phyloP scores from a whole-genome alignment of 2,329 filamentous ascomycete species.

The Tolypocladium sp. region DNA sequence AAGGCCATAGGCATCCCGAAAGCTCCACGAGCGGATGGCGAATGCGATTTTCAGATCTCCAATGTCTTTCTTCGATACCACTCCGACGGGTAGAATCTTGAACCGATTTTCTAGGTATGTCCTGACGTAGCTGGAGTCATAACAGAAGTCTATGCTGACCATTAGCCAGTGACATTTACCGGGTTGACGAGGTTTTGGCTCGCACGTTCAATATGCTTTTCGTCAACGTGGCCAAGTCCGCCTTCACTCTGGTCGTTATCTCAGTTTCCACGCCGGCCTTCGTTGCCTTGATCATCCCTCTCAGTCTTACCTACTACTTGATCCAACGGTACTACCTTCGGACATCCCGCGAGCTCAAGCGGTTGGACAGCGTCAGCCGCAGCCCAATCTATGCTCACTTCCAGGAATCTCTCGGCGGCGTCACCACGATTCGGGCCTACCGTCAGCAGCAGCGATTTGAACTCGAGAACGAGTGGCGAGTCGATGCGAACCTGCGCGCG shows the following conservation, averaged over 20 bases:
- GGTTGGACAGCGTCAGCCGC: conserved; percentile 87
- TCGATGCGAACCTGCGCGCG: conserved; percentile 87
- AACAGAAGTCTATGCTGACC: conserved; percentile 12
- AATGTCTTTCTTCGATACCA: conserved; percentile 99
- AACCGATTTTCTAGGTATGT: conserved; percentile 87
- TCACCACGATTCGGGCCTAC: conserved; percentile 93
- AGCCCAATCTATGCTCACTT: conserved; percentile 98
- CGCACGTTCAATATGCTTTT: conserved; percentile 98
- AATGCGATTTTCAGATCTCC: conserved; percentile 94
- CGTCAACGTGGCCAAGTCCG: conserved; percentile 62
- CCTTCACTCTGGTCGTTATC: conserved; percentile 83
- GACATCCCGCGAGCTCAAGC: conserved; percentile 92
- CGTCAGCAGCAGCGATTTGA: conserved; percentile 80
- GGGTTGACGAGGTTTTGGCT: conserved; percentile 85
- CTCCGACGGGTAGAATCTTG: conserved; percentile 88
- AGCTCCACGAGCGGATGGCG: conserved; percentile 95
- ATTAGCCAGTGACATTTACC: conserved; percentile 57
- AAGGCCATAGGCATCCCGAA: conserved; percentile 65
- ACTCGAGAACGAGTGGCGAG: conserved; percentile 92
- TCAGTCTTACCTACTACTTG: conserved; percentile 74
- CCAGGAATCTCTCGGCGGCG: conserved; percentile 89
- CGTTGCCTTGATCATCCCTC: conserved; percentile 68
- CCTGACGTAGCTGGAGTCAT: neutral
- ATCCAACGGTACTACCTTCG: conserved; percentile 96
- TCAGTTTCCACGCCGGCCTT: conserved; percentile 75